These are phyloP conservation scores for Colletotrichum sp. DNA, from an alignment of 2,329 filamentous ascomycete species.

Conservation along the genomic window DNA sequence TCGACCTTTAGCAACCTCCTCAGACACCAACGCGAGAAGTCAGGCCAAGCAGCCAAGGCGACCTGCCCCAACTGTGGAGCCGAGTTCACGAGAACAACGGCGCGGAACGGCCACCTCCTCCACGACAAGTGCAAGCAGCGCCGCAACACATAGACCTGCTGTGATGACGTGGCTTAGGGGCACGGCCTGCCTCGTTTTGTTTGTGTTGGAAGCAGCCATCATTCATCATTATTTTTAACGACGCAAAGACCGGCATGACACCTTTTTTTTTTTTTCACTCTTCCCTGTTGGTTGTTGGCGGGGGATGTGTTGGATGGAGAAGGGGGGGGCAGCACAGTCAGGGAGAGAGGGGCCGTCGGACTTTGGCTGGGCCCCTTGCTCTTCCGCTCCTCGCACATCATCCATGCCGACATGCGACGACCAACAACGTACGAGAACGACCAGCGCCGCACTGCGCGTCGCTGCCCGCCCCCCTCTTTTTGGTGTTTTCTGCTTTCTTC, in stretches of 20 bases:
- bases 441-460: background rate
- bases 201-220: background rate
- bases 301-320: background rate
- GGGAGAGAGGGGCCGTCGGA: background rate
- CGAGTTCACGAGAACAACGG: constrained; percentile 88
- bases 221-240: background rate
- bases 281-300: background rate
- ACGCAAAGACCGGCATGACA: background rate
- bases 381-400: background rate
- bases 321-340: background rate
- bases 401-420: background rate
- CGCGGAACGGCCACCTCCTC: constrained; percentile 82
- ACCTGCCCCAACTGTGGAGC: constrained; percentile 90
- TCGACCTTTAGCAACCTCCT: constrained; percentile 96
- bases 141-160: constrained; percentile 41
- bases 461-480: background rate
- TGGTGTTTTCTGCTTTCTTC: background rate
- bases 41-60: constrained; percentile 86
- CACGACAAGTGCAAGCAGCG: constrained; percentile 93
- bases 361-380: background rate
- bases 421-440: background rate
- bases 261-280: background rate
- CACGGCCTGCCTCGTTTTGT: background rate
- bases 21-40: constrained; percentile 92
- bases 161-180: background rate